Conservation (phyloP, 805 yeast genomes). For the Myxozyma udenii region DNA sequence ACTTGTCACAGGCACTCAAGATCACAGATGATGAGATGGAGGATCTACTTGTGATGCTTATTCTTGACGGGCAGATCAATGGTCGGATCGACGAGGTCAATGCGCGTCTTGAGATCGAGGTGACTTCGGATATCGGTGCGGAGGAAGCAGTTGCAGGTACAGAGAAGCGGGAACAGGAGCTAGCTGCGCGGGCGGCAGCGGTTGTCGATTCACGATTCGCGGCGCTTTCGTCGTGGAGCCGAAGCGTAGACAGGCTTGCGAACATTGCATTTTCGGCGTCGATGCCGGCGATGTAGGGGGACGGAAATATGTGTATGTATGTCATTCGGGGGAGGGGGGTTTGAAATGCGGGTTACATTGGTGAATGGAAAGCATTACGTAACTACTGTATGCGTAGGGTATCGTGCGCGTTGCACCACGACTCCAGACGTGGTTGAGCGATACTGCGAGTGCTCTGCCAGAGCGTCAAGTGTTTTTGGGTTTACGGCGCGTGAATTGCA, state of each 20-base stretch:
- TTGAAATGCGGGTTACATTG: too few relatives aligned
- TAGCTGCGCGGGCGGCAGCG: constrained; percentile 12
- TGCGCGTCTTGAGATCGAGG: constrained; percentile 25
- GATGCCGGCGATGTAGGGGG: not conserved
- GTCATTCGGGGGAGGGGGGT: too few relatives aligned
- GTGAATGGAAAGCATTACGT: too few relatives aligned
- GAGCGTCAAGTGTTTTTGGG: too few relatives aligned
- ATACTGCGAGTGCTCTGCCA: too few relatives aligned
- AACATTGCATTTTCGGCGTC: constrained; percentile 15
- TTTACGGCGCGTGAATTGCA: too few relatives aligned
- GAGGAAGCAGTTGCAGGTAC: constrained; percentile 27
- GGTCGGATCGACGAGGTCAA: constrained; percentile 35
- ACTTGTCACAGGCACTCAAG: constrained; percentile 31
- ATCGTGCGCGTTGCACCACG: too few relatives aligned
- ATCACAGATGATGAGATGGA: constrained; percentile 28
- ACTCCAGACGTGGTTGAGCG: too few relatives aligned
- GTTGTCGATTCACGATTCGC: constrained; percentile 17
- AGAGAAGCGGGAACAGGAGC: constrained; percentile 22
- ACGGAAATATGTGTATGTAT: not conserved
- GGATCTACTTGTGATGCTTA: constrained; percentile 32
- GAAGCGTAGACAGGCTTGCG: constrained; percentile 15
- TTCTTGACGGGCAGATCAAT: constrained; percentile 34
- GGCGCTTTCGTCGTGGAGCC: constrained; percentile 24
- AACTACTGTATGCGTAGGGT: too few relatives aligned
- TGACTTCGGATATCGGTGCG: constrained; percentile 25